These are phyloP conservation scores for Potentilla sterilis DNA, from an alignment of 306 rosid species.

Conservation along the genomic window DNA sequence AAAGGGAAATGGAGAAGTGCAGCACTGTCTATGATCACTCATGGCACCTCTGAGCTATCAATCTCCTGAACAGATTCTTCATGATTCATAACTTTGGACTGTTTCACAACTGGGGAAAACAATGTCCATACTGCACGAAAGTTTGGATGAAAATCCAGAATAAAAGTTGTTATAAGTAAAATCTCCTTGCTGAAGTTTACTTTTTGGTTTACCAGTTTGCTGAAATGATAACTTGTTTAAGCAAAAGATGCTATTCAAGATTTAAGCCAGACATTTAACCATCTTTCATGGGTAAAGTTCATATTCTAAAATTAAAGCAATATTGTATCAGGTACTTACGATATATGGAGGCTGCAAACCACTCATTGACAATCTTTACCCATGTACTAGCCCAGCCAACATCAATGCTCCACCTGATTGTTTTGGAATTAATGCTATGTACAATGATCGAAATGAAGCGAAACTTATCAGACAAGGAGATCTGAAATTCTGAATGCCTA, in stretches of 20 bases:
- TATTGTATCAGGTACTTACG: constrained; percentile 42
- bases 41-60: constrained; percentile 36
- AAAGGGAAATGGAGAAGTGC: not conserved
- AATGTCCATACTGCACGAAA: constrained; percentile 70
- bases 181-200: not conserved
- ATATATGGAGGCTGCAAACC: constrained; percentile 85
- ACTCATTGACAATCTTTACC: constrained; percentile 75
- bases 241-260: not conserved
- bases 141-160: not conserved
- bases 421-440: constrained; percentile 4
- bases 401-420: constrained; percentile 89
- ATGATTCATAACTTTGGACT: constrained; percentile 41
- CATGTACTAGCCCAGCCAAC: constrained; percentile 91
- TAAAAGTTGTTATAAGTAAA: not conserved
- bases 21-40: constrained; percentile 18
- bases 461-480: not conserved
- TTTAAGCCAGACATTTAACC: not conserved
- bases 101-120: constrained; percentile 63
- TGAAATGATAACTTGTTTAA: not conserved
- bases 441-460: not conserved
- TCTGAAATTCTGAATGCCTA: not conserved
- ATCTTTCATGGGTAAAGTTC: too few species aligned
- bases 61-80: constrained; percentile 41
- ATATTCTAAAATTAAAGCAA: not conserved
- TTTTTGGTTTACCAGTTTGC: not conserved